Conservation (phyloP, 805 yeast species). For the Cephaloascus fragrans region DNA sequence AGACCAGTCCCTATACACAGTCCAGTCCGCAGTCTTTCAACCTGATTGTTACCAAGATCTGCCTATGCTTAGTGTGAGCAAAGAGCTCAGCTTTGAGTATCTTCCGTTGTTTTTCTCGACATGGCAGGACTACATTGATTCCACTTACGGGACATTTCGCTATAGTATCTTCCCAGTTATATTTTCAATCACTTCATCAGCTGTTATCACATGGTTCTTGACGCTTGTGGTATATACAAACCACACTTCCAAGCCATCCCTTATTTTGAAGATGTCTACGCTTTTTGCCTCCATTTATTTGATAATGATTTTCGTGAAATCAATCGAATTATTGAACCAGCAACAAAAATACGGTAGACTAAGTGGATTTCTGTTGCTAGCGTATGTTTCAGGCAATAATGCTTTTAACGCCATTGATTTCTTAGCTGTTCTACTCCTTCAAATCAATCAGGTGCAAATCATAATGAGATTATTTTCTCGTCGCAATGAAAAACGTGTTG, state of each 20-base stretch:
- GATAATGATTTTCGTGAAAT: conserved; percentile 34
- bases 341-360: conserved; percentile 38
- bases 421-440: conserved; percentile 45
- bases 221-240: conserved; percentile 58
- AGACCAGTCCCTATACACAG: background rate
- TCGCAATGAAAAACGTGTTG: conserved; percentile 55
- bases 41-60: background rate
- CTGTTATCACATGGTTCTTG: conserved; percentile 53
- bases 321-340: conserved; percentile 31
- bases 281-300: conserved; percentile 46
- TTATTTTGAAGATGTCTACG: conserved; percentile 39
- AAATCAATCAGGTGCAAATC: conserved; percentile 63
- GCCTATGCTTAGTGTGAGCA: background rate
- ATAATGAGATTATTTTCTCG: conserved; percentile 59
- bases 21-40: background rate
- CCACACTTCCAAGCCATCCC: conserved; percentile 52
- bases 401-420: conserved; percentile 49
- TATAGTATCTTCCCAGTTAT: conserved; percentile 54
- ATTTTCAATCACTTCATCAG: conserved; percentile 52
- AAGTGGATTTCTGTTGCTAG: conserved; percentile 33
- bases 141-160: conserved; percentile 31
- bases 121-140: background rate
- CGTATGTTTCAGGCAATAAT: conserved; percentile 28
- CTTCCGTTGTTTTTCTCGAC: background rate
- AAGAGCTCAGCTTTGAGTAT: background rate